phyloP scores from a whole-genome alignment of 225 moss, liverwort and hornwort species.

The Climacium dendroides region DNA sequence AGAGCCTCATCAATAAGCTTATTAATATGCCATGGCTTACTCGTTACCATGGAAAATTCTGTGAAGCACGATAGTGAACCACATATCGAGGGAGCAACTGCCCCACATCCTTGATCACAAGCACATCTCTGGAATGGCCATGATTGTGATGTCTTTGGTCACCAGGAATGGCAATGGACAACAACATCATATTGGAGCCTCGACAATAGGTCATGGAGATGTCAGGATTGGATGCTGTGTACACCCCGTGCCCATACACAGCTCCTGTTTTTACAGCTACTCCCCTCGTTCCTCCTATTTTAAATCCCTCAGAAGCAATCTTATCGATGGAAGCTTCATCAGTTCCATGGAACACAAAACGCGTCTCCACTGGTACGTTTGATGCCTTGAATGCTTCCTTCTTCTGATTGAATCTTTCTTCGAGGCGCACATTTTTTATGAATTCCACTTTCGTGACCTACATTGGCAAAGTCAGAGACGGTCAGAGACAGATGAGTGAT shows the following conservation, averaged over 20 bases:
- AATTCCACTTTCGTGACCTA: conserved; percentile 25
- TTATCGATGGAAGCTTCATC: background rate
- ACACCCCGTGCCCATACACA: background rate
- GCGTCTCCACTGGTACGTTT: background rate
- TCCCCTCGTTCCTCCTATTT: conserved; percentile 13
- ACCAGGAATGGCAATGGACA: conserved; percentile 13
- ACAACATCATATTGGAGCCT: conserved; percentile 5
- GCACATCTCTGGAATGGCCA: background rate
- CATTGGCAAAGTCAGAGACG: background rate
- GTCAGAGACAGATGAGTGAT: background rate
- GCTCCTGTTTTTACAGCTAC: background rate
- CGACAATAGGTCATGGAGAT: conserved; percentile 5
- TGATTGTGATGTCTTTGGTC: background rate
- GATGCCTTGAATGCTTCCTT: background rate
- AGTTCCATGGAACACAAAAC: conserved; percentile 25
- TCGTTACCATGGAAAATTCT: background rate
- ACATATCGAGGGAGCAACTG: conserved; percentile 21
- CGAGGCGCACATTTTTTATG: background rate
- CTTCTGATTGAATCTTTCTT: background rate
- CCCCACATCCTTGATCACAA: conserved; percentile 3
- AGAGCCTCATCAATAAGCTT: background rate
- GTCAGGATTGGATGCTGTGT: conserved; percentile 25
- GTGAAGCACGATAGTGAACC: background rate
- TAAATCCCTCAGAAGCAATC: conserved; percentile 17
- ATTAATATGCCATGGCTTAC: background rate